phyloP scores from a whole-genome alignment of 495 filamentous ascomycete genomes.

The Aspergillus coremiiformis region DNA sequence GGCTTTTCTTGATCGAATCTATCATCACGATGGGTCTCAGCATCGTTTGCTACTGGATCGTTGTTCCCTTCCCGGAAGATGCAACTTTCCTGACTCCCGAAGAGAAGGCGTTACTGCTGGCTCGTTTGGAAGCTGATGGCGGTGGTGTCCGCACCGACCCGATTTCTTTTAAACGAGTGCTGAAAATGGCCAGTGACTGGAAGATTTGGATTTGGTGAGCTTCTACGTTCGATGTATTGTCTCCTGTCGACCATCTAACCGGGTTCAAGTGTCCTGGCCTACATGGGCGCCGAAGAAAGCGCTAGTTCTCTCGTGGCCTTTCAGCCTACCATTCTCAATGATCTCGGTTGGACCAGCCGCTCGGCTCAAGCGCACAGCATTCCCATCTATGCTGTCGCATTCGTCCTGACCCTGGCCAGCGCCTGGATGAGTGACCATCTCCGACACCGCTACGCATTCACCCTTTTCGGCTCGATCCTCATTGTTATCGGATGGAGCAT shows the following conservation, averaged over 20 bases:
- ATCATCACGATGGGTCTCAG: slow-evolving; percentile 38
- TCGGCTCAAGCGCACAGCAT: slow-evolving; percentile 47
- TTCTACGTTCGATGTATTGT: too few relatives aligned
- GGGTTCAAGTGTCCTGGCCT: slow-evolving; percentile 8
- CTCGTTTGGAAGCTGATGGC: slow-evolving; percentile 36
- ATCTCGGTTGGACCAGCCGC: slow-evolving; percentile 46
- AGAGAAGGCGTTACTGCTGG: slow-evolving; percentile 38
- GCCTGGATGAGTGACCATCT: slow-evolving; percentile 43
- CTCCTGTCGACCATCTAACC: too few relatives aligned
- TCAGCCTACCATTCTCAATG: slow-evolving; percentile 47
- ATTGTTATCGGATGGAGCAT: slow-evolving; percentile 44
- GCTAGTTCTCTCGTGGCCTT: slow-evolving; percentile 47
- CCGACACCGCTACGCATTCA: slow-evolving; percentile 44
- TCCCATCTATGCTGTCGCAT: slow-evolving; percentile 46
- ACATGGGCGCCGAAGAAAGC: slow-evolving; percentile 43
- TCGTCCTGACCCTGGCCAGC: slow-evolving; percentile 36
- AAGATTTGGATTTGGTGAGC: slow-evolving; percentile 40
- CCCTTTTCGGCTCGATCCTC: slow-evolving; percentile 36
- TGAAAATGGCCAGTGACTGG: slow-evolving; percentile 37
- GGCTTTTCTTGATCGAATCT: slow-evolving; percentile 34
- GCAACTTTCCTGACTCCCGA: slow-evolving; percentile 37
- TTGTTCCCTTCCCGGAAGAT: slow-evolving; percentile 46
- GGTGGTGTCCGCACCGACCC: slow-evolving; percentile 29
- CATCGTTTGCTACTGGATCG: slow-evolving; percentile 37
- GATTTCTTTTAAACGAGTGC: slow-evolving; percentile 29